phyloP scores from a whole-genome alignment of 257 asterid genomes.

The Marsdenia floribunda region DNA sequence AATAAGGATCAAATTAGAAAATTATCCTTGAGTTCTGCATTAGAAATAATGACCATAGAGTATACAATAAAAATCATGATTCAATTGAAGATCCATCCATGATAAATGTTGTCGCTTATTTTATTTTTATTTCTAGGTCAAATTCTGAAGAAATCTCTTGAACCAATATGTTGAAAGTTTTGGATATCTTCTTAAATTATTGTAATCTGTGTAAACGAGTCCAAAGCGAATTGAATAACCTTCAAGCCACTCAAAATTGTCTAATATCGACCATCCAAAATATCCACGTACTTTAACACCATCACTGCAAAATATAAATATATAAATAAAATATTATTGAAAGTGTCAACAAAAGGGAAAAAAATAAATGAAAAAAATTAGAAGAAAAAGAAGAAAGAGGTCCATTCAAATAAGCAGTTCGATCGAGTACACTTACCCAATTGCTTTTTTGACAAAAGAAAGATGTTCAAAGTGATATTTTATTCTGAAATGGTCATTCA shows the following conservation, averaged over 20 bases:
- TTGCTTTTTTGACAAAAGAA: conserved; percentile 18
- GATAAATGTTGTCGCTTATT: too few species aligned
- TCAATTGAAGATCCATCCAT: too few species aligned
- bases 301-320: conserved; percentile 5
- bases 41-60: too few species aligned
- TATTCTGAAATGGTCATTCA: conserved; percentile 20
- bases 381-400: too few species aligned
- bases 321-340: conserved; percentile 14
- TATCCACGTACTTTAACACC: conserved; percentile 27
- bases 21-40: too few species aligned
- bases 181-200: conserved; percentile 19
- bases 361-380: too few species aligned
- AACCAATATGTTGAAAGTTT: conserved; percentile 32
- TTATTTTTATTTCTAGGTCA: too few species aligned
- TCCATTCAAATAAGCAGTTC: too few species aligned
- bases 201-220: conserved; percentile 20
- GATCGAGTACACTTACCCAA: conserved; percentile 15
- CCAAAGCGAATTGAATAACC: conserved; percentile 31
- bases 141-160: conserved; percentile 1
- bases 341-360: too few species aligned
- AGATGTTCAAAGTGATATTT: conserved; percentile 25
- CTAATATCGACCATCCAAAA: conserved; percentile 33
- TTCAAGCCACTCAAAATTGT: conserved; percentile 27
- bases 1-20: too few species aligned
- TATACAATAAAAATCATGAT: too few species aligned